Evolutionary conservation across 352 stramenopile genomes (phyloP).

Genomic region (Globisporangium heterothallicum): DNA sequence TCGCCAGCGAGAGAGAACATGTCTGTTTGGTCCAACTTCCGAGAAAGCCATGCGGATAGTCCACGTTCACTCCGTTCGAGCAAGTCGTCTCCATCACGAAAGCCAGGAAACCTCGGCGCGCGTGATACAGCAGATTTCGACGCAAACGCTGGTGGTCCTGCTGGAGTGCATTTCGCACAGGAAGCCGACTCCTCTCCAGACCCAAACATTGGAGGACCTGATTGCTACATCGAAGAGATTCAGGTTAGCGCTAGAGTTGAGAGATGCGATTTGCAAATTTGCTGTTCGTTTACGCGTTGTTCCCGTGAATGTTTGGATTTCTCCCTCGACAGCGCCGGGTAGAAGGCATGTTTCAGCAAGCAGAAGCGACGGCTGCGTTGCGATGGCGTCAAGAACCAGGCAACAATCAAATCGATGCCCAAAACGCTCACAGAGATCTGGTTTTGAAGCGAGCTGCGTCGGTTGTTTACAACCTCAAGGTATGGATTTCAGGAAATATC

Average conservation of each 20-base stretch:
- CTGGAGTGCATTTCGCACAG: background rate
- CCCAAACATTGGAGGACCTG: conserved; percentile 13
- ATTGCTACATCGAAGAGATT: conserved; percentile 38
- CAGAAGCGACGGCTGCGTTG: conserved; percentile 23
- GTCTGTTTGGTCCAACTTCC: background rate
- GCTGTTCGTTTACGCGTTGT: too few relatives aligned
- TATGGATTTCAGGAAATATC: background rate
- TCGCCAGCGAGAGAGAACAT: background rate
- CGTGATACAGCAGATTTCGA: background rate
- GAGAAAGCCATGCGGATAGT: conserved; percentile 1
- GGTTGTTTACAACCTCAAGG: conserved; percentile 52
- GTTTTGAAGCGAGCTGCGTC: conserved; percentile 34
- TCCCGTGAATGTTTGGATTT: too few relatives aligned
- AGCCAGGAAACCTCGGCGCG: background rate
- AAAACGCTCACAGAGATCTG: conserved; percentile 13
- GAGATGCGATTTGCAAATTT: background rate
- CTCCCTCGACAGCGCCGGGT: conserved; percentile 34
- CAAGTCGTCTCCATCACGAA: conserved; percentile 1
- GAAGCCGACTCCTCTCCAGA: background rate
- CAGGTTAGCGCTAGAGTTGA: conserved; percentile 19
- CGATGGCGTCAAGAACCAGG: conserved; percentile 11
- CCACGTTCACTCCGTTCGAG: conserved; percentile 3
- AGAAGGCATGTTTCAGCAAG: conserved; percentile 38
- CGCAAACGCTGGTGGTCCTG: background rate
- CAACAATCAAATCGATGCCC: conserved; percentile 24